phyloP scores from a whole-genome alignment of 2,329 filamentous ascomycete species.

The Fusarium phyllophilum region DNA sequence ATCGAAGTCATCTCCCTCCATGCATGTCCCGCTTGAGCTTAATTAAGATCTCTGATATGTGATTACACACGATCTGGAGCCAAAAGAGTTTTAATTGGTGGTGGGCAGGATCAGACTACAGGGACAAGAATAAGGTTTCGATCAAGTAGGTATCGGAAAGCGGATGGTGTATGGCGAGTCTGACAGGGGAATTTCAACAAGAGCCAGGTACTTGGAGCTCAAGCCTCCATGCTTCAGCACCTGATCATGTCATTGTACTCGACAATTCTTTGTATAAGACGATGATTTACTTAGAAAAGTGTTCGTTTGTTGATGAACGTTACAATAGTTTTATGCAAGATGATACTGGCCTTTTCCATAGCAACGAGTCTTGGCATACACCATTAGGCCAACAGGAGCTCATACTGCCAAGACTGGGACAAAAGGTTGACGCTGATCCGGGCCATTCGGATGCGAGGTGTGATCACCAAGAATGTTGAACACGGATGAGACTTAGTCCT shows the following conservation, averaged over 20 bases:
- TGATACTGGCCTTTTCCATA: accelerated
- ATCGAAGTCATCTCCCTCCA: accelerated
- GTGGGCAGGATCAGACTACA: neutral
- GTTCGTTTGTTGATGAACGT: accelerated
- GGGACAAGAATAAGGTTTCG: neutral
- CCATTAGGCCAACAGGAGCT: neutral
- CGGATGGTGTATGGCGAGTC: neutral
- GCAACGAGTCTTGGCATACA: neutral
- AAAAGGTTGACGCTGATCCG: neutral
- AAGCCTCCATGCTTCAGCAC: neutral
- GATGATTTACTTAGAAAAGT: accelerated
- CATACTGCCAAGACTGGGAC: neutral
- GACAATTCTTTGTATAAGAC: neutral
- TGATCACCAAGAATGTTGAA: neutral
- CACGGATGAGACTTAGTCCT: neutral
- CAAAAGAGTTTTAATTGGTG: neutral
- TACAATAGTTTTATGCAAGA: neutral
- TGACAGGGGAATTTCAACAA: neutral
- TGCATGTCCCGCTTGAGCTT: neutral
- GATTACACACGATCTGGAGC: neutral
- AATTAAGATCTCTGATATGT: neutral
- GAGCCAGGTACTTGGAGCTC: neutral
- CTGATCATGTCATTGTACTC: neutral
- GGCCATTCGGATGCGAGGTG: neutral
- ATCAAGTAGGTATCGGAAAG: accelerated